Conservation (phyloP, 2,329 filamentous ascomycete species). For the Talaromyces sp. region DNA sequence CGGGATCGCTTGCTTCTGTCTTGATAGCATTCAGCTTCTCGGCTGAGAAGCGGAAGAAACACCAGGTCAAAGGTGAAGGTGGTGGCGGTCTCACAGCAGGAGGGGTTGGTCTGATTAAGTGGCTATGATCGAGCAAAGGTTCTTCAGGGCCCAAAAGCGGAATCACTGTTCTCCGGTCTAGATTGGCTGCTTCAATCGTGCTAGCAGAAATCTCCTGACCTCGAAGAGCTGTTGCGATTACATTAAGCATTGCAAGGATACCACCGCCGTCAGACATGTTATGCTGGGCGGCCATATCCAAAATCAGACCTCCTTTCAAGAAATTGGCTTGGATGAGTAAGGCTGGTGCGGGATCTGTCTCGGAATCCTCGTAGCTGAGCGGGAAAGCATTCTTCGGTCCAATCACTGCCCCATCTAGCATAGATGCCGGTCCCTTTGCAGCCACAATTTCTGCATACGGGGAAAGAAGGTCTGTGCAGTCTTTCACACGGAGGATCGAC, state of each 20-base stretch:
- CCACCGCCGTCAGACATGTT: slow-evolving; percentile 20
- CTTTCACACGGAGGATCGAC: slow-evolving; percentile 14
- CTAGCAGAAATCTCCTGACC: slow-evolving; percentile 3
- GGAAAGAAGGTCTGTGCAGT: neutral
- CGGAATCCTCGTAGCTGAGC: slow-evolving; percentile 1
- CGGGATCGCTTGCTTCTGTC: slow-evolving; percentile 20
- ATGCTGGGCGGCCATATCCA: slow-evolving; percentile 15
- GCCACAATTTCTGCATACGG: slow-evolving; percentile 5
- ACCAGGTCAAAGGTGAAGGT: slow-evolving; percentile 21
- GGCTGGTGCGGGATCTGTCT: slow-evolving; percentile 1
- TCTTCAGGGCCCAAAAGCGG: slow-evolving; percentile 23
- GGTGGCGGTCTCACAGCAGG: slow-evolving; percentile 22
- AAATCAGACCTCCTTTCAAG: slow-evolving; percentile 1
- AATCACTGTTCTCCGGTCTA: slow-evolving; percentile 27
- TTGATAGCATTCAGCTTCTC: slow-evolving; percentile 19
- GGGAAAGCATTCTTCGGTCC: slow-evolving; percentile 1
- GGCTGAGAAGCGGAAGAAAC: slow-evolving; percentile 23
- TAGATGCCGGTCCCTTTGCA: neutral
- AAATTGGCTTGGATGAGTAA: slow-evolving; percentile 9
- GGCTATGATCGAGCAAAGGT: slow-evolving; percentile 32
- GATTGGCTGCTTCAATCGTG: slow-evolving; percentile 23
- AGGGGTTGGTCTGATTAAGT: slow-evolving; percentile 27
- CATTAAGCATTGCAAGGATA: neutral
- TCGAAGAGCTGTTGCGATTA: slow-evolving; percentile 7
- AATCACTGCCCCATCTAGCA: slow-evolving; percentile 5